phyloP scores from a whole-genome alignment of 768 basidiomycete genomes.

The Leccinellum albellum region DNA sequence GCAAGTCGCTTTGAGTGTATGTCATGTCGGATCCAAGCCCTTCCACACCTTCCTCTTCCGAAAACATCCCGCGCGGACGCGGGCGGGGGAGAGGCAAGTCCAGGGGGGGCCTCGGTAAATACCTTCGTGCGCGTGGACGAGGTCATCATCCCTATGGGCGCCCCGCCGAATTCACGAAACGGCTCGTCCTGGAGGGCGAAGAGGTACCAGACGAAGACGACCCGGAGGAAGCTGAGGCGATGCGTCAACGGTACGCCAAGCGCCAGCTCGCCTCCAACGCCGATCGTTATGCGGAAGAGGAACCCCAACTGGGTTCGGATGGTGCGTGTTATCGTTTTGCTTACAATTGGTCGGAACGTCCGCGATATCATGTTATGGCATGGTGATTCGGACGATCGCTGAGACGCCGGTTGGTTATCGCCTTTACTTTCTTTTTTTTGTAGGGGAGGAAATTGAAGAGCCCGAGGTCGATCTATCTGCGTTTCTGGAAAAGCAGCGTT shows the following conservation, averaged over 20 bases:
- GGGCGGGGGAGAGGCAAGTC: constrained; percentile 53
- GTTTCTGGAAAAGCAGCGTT: constrained; percentile 62
- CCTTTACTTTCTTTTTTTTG: not conserved
- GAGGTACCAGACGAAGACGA: constrained; percentile 29
- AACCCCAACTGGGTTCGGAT: constrained; percentile 66
- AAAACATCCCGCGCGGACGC: constrained; percentile 30
- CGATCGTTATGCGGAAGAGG: constrained; percentile 71
- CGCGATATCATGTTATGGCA: not conserved
- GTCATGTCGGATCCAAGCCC: constrained; percentile 15
- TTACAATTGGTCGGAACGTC: not conserved
- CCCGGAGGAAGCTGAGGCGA: constrained; percentile 46
- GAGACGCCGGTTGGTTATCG: not conserved
- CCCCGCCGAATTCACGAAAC: constrained; percentile 61
- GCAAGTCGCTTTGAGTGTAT: not conserved
- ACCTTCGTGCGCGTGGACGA: constrained; percentile 65
- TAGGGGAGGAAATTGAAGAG: constrained; percentile 64
- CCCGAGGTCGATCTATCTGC: constrained; percentile 69
- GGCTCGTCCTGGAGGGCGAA: constrained; percentile 62
- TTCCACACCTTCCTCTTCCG: constrained; percentile 3
- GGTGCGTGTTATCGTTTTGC: constrained; percentile 37
- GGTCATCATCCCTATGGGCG: constrained; percentile 52
- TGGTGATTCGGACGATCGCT: not conserved
- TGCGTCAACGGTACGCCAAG: constrained; percentile 47
- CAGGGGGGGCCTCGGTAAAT: constrained; percentile 70
- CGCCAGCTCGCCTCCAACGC: constrained; percentile 65